Conservation (phyloP, 768 basidiomycete genomes). For the Mycena metata region DNA sequence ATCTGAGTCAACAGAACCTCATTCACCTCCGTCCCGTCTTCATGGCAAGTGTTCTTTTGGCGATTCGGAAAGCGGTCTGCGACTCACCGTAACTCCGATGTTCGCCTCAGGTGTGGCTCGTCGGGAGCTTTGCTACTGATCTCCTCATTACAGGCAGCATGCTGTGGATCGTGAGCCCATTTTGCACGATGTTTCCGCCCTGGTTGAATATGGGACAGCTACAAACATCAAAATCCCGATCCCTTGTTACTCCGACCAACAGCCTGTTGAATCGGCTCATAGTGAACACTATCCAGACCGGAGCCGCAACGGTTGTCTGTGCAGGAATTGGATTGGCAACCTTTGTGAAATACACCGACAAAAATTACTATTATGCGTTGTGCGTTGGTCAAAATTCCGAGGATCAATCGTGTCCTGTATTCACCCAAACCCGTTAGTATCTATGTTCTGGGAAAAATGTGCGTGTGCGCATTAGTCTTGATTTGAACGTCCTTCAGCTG, state of each 20-base stretch:
- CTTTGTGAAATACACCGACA: slow-evolving; percentile 28
- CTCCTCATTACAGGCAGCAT: slow-evolving; percentile 17
- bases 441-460: slow-evolving; percentile 18
- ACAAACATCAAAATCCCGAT: not conserved
- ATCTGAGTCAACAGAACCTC: slow-evolving; percentile 14
- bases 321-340: slow-evolving; percentile 8
- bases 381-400: not conserved
- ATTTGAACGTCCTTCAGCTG: not conserved
- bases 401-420: not conserved
- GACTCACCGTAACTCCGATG: too few species aligned
- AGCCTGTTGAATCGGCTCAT: slow-evolving; percentile 15
- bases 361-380: slow-evolving; percentile 20
- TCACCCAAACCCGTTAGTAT: not conserved
- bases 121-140: slow-evolving; percentile 18
- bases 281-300: slow-evolving; percentile 11
- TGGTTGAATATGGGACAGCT: not conserved
- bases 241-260: not conserved
- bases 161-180: slow-evolving; percentile 12
- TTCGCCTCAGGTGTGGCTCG: slow-evolving; percentile 14
- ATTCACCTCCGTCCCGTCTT: slow-evolving; percentile 20
- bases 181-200: not conserved
- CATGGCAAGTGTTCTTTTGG: not conserved
- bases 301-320: slow-evolving; percentile 13
- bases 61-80: not conserved
- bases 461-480: not conserved